These are phyloP conservation scores for Albugo candida DNA, from an alignment of 352 stramenopile species.

Conservation along the genomic window DNA sequence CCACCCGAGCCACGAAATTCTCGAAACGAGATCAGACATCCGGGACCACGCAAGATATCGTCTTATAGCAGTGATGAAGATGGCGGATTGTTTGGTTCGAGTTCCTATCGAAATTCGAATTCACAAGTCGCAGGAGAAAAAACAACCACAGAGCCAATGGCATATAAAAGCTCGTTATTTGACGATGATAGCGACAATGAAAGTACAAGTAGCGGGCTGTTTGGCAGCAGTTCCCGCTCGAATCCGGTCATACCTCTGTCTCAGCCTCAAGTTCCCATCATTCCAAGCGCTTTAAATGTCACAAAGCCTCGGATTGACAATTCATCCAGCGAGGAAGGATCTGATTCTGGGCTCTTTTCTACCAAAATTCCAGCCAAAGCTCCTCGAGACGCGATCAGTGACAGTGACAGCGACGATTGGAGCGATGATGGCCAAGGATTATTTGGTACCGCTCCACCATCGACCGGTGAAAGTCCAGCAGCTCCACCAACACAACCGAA, in stretches of 20 bases:
- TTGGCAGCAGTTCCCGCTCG: neutral
- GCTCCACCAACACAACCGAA: neutral
- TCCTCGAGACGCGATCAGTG: conserved; percentile 2
- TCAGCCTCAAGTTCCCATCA: neutral
- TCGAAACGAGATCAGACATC: conserved; percentile 1
- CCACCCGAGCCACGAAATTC: conserved; percentile 1
- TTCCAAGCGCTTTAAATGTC: no score
- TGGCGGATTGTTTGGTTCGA: conserved; percentile 12
- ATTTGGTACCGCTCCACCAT: conserved; percentile 19
- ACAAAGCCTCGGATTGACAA: no score
- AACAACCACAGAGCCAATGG: conserved; percentile 6
- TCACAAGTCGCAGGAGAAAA: conserved; percentile 1
- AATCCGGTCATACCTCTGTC: neutral
- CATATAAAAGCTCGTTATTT: conserved; percentile 28
- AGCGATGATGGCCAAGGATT: conserved; percentile 18
- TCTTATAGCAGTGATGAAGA: conserved; percentile 10
- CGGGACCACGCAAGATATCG: conserved; percentile 6
- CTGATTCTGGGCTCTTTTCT: neutral
- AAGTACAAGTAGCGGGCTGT: neutral
- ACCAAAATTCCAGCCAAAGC: neutral
- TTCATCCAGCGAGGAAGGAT: neutral
- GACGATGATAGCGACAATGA: conserved; percentile 23
- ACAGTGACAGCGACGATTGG: conserved; percentile 14
- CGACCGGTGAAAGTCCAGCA: neutral
- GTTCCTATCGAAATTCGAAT: neutral